A percentile compares a stretch with the other conserved stretches of the same genome.
phyloP scores from a whole-genome alignment of 331 rosid genomes.

The Erythrophleum ivorense region DNA sequence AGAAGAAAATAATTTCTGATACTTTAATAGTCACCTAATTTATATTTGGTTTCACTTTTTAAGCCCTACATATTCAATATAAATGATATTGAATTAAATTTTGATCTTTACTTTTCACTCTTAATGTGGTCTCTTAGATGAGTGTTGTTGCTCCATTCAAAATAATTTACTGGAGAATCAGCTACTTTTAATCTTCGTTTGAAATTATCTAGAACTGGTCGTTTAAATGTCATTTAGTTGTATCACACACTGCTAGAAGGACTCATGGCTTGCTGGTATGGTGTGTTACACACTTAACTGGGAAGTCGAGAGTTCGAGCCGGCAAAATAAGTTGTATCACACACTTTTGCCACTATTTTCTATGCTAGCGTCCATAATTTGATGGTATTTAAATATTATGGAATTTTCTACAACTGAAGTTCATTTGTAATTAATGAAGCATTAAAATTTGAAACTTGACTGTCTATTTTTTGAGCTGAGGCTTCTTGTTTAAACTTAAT shows the following conservation, averaged over 20 bases:
- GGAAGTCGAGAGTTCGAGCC: too few relatives aligned
- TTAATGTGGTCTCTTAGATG: background rate
- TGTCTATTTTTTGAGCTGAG: conserved; percentile 8
- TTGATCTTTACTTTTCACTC: conserved; percentile 5
- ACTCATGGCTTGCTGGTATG: too few relatives aligned
- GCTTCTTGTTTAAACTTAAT: conserved; percentile 43
- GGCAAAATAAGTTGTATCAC: conserved; percentile 16
- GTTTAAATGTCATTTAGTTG: conserved; percentile 18
- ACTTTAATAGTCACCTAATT: background rate
- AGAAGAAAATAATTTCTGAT: conserved; percentile 3
- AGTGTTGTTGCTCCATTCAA: conserved; percentile 4
- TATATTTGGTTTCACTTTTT: conserved; percentile 19
- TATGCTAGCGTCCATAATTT: conserved; percentile 19
- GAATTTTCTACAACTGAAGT: conserved; percentile 28
- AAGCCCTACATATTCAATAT: conserved; percentile 18
- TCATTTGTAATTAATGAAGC: conserved; percentile 30
- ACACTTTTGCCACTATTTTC: conserved; percentile 7
- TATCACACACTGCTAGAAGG: conserved; percentile 8
- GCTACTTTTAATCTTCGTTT: background rate
- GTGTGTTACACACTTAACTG: too few relatives aligned
- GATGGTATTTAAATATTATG: conserved; percentile 16
- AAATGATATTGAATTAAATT: background rate
- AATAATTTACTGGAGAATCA: background rate
- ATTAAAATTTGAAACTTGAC: conserved; percentile 16
- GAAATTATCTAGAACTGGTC: conserved; percentile 5